Base-by-base conservation (phyloP, 192 early-diverging fungal genomes). In the Podila clonocystis region DNA sequence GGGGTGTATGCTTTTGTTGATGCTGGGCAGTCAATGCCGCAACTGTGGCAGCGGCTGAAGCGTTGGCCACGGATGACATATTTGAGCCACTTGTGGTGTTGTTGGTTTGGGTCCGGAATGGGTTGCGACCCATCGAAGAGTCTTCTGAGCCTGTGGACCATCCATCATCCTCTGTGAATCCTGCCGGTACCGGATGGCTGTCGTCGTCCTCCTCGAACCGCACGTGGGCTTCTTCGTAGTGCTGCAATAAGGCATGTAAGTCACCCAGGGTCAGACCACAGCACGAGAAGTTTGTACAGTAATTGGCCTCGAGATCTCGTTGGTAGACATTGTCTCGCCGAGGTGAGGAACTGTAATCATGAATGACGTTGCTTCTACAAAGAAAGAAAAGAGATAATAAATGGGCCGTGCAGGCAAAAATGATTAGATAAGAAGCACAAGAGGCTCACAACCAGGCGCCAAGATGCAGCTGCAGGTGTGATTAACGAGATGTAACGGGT, bases 151-250 rank as follows among this genome's bases (percentile, higher is more conserved):
- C 52, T 9, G 77, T 69, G 22, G 77, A 80, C 77, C 77, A 80
- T 12, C 77, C 70, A n/a, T 80, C 77, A 13, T 80, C 77, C 55
- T 80, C 77, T 38, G 67, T 71, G 63, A 80, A 80, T 5, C 77
- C 77, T 28, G 77, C 70, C 22, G 71, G 65, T 3, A 72, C 77
- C 2, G 77, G 77, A 22, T 73, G 77, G 34, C 71, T 73, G 49
- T 80, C 77, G 26, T 80, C 77, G 67, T 98, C 97, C 17, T 94
- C 91, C 73, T 96, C 96, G 50, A 96, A 89, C 58, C 91, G 91
- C 65, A 96, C 95, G 66, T 98, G 97, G 75, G 89, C 91, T 82
- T 99, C 97, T 84, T 99, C 97, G 74, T 96, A 97, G 85, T 99
- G 97, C 85, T 96, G 95, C 50, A 99, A 85, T 64, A 99, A 92